phyloP scores from a whole-genome alignment of 2,329 filamentous ascomycete species.

The Colletotrichum acutatum region DNA sequence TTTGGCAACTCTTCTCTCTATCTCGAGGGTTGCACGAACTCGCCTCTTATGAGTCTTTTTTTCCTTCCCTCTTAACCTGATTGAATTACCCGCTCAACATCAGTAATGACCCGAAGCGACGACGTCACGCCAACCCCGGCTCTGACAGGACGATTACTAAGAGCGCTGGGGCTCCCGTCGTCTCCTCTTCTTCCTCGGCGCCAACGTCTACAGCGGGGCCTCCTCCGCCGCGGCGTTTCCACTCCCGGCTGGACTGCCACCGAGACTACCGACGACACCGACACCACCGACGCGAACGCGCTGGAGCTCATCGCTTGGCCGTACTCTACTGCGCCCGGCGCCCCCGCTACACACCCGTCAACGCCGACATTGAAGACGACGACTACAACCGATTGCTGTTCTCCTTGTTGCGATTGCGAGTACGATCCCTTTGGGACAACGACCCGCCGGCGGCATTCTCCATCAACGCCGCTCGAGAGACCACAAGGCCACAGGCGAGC shows the following conservation, averaged over 20 bases:
- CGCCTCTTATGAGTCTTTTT: background rate
- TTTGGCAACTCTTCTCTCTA: background rate
- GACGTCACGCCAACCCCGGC: constrained; percentile 34
- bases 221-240: constrained; percentile 3
- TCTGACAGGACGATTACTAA: constrained; percentile 47
- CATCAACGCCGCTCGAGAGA: constrained; percentile 2
- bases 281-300: constrained; percentile 9
- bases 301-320: constrained; percentile 30
- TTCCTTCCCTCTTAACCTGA: background rate
- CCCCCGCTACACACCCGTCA: constrained; percentile 4
- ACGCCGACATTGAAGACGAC: background rate
- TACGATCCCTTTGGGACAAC: background rate
- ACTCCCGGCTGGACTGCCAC: background rate
- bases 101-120: constrained; percentile 21
- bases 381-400: background rate
- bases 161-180: constrained; percentile 37
- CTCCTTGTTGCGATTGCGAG: background rate
- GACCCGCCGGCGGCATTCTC: background rate
- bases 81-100: background rate
- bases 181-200: background rate
- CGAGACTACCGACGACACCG: constrained; percentile 3
- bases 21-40: background rate
- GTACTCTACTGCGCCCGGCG: background rate
- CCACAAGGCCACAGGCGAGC: constrained; percentile 15
- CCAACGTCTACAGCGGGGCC: constrained; percentile 25